These are phyloP conservation scores for Citrus unshiu DNA, from an alignment of 345 rosid genomes.

Conservation along the genomic window DNA sequence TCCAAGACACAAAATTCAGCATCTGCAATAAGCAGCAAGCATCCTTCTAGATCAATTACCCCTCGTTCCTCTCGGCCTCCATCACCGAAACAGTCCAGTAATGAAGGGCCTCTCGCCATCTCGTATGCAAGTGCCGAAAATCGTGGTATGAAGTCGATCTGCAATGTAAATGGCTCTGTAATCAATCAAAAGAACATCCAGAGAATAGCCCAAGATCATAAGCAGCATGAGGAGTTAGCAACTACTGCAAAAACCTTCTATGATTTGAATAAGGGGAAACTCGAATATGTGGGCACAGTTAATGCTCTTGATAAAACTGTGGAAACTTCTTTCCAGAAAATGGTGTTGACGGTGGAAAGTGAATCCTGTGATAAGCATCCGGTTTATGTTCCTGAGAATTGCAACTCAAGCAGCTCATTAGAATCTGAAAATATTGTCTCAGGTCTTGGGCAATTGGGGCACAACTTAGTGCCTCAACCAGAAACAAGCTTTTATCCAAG, in stretches of 20 bases:
- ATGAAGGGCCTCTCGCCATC: constrained; percentile 24
- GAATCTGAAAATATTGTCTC: constrained; percentile 39
- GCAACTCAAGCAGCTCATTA: constrained; percentile 32
- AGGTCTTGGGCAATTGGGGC: constrained; percentile 22
- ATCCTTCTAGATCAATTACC: constrained; percentile 24
- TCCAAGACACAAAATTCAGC: constrained; percentile 38
- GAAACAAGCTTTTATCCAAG: constrained; percentile 47
- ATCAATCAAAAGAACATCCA: constrained; percentile 27
- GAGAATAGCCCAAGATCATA: constrained; percentile 9
- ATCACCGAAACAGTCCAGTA: constrained; percentile 38
- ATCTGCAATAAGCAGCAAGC: constrained; percentile 23
- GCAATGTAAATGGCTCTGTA: constrained; percentile 24
- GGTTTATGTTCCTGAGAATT: constrained; percentile 30
- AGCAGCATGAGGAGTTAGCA: constrained; percentile 32
- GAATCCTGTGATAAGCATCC: constrained; percentile 32
- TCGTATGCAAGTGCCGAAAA: constrained; percentile 8
- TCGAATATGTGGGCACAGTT: constrained; percentile 10
- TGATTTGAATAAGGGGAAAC: constrained; percentile 25
- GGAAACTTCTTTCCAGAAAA: constrained; percentile 20
- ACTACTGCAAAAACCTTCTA: constrained; percentile 27
- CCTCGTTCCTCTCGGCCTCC: constrained; percentile 37
- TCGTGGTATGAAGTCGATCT: constrained; percentile 18
- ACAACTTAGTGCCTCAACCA: constrained; percentile 31
- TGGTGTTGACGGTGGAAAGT: constrained; percentile 24
- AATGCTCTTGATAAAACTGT: constrained; percentile 18